Conservation (phyloP, 1,284 basidiomycete species). For the Fomes fomentarius region DNA sequence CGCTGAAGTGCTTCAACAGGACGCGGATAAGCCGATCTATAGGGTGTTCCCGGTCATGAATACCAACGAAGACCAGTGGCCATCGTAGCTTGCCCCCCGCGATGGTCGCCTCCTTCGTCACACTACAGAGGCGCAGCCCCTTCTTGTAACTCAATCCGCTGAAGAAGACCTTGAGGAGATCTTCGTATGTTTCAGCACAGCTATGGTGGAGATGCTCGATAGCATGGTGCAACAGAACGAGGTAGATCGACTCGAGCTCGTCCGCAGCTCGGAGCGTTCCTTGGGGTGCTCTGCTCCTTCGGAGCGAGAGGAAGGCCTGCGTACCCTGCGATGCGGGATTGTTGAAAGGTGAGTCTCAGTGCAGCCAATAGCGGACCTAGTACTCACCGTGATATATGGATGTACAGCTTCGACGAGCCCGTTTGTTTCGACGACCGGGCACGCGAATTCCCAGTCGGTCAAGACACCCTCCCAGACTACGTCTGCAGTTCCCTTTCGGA, state of each 20-base stretch:
- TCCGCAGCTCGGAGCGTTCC: background rate
- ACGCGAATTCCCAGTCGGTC: constrained; percentile 18
- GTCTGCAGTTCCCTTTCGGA: background rate
- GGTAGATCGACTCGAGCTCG: constrained; percentile 19
- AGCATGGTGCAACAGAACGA: constrained; percentile 11
- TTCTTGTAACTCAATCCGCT: background rate
- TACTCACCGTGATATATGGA: background rate
- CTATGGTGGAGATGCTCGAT: constrained; percentile 6
- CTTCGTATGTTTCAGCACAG: background rate
- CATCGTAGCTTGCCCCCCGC: background rate
- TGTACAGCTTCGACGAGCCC: background rate
- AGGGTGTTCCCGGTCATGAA: too few species aligned
- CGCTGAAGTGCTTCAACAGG: too few species aligned
- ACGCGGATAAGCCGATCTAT: too few species aligned
- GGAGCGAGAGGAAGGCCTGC: constrained; percentile 3
- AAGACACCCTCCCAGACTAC: constrained; percentile 9
- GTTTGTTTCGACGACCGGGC: background rate
- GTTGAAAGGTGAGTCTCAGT: background rate
- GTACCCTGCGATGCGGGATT: too few species aligned
- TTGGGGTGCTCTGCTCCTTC: background rate
- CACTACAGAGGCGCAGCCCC: background rate
- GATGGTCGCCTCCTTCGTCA: background rate
- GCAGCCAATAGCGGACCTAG: background rate
- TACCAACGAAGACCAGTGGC: too few species aligned
- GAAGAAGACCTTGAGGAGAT: constrained; percentile 11